A percentile compares a stretch with the other conserved stretches of the same genome.
Conservation (phyloP, 164 flowering plant species). For the Umbellularia californica region DNA sequence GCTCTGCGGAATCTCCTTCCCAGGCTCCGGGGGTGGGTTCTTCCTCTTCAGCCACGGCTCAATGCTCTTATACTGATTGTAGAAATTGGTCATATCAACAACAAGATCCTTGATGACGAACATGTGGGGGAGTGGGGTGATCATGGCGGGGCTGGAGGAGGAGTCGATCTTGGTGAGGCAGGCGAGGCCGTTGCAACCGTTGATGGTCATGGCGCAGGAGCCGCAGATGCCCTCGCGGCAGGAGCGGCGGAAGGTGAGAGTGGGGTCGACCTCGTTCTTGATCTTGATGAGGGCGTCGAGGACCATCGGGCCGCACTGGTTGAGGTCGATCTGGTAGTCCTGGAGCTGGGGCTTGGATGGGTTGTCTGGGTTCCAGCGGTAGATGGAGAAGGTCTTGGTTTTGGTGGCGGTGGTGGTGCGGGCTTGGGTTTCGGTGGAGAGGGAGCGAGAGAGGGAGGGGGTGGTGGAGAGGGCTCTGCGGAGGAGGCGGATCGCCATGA, state of each 20-base stretch:
- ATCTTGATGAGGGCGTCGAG: constrained; percentile 96
- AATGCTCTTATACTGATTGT: constrained; percentile 95
- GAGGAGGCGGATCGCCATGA: constrained; percentile 48
- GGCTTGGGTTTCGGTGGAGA: constrained; percentile 19
- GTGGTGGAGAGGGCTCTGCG: constrained; percentile 37
- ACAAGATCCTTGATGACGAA: constrained; percentile 96
- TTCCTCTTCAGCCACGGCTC: constrained; percentile 99
- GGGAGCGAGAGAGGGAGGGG: constrained; percentile 20
- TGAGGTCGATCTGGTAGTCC: constrained; percentile 72
- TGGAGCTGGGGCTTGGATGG: constrained; percentile 73
- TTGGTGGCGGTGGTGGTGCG: constrained; percentile 23
- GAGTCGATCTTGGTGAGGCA: constrained; percentile 77
- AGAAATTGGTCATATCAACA: constrained; percentile 97
- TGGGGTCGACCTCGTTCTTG: constrained; percentile 90
- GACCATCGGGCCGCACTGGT: constrained; percentile 96
- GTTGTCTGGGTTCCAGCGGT: constrained; percentile 91
- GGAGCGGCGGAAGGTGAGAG: constrained; percentile 88
- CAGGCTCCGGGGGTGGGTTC: constrained; percentile 39
- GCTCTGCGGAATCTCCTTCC: constrained; percentile 82
- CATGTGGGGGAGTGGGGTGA: constrained; percentile 98
- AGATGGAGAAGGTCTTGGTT: constrained; percentile 81
- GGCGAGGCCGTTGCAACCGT: constrained; percentile 92
- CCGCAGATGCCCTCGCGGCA: constrained; percentile 99
- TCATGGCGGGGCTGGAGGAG: constrained; percentile 28
- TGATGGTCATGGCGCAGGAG: constrained; percentile 97